phyloP scores from a whole-genome alignment of 169 alveolate genomes.

The Plasmodium yoelii region DNA sequence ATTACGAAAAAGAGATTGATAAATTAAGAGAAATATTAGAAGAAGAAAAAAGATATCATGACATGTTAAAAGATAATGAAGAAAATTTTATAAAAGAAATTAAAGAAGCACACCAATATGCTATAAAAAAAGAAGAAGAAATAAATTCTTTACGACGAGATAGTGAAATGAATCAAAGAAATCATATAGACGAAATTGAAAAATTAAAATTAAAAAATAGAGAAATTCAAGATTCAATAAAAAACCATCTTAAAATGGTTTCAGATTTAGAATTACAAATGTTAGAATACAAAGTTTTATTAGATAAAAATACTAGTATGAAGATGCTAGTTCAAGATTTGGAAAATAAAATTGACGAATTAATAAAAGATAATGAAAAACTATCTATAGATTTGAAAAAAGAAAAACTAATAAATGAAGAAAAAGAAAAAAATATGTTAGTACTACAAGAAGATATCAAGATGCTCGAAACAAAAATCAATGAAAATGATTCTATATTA shows the following conservation, averaged over 20 bases:
- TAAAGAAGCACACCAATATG: slow-evolving; percentile 75
- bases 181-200: slow-evolving; percentile 74
- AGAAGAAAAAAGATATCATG: slow-evolving; percentile 69
- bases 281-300: slow-evolving; percentile 72
- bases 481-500: slow-evolving; percentile 25
- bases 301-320: slow-evolving; percentile 77
- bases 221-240: slow-evolving; percentile 62
- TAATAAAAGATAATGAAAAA: slow-evolving; percentile 75
- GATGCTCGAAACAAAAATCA: slow-evolving; percentile 21
- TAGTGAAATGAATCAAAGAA: slow-evolving; percentile 46
- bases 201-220: slow-evolving; percentile 40
- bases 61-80: slow-evolving; percentile 72
- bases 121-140: slow-evolving; percentile 68
- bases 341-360: slow-evolving; percentile 72
- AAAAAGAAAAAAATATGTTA: slow-evolving; percentile 46
- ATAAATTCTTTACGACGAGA: slow-evolving; percentile 16
- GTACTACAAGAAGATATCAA: slow-evolving; percentile 48
- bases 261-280: slow-evolving; percentile 63
- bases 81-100: slow-evolving; percentile 71
- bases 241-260: slow-evolving; percentile 43
- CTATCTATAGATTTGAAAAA: slow-evolving; percentile 63
- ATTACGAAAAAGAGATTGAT: slow-evolving; percentile 56
- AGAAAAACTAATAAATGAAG: slow-evolving; percentile 54
- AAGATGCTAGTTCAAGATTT: slow-evolving; percentile 72
- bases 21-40: slow-evolving; percentile 71